Evolutionary conservation across 164 flowering plant species (phyloP), one percentile per base, ranked within the genome.

Genomic region (Berberis vulgaris): DNA sequence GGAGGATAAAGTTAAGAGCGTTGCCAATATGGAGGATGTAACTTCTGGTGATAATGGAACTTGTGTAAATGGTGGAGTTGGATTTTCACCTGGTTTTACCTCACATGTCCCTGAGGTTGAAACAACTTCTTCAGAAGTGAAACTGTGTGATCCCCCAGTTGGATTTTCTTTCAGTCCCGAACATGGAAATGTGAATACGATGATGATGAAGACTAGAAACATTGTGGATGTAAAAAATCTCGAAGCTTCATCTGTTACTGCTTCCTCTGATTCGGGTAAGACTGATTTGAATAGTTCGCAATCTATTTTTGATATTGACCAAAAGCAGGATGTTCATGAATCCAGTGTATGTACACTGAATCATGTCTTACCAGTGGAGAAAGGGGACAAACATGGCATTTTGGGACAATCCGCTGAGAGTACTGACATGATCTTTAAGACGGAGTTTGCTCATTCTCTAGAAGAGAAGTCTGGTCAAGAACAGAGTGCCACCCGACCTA

Each of bases 401-500:
- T 42, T 45, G 43, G 76, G 73, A 54, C 53, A 65, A 57, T 57
- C 50, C 50, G 64, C 56, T 56, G 43, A n/a, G 58, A 60, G 63
- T 41, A 45, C 57, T 43, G 55, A 61, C 67, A 61, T 39, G 43
- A 39, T 9, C 38, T 10, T 61, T 6, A 61, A 65, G 43, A 58
- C 7, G 12, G 68, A 41, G 12, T 60, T 13, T 60, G 50, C 55
- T 12, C 44, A 40, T 57, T 54, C 45, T 67, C 44, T 45, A 45
- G 67, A 50, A 38, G 78, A 67, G 47, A 72, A 60, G 53, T 53
- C 60, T 55, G 72, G 49, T 45, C 49, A 66, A 45, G 78, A 67
- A 53, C 42, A 61, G 61, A 68, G 65, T 63, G 61, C 54, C 47
- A 55, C 60, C 38, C 56, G 26, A 9, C 65, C 45, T 49, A 43